A percentile compares a stretch with the other conserved stretches of the same genome.
Evolutionary conservation across 169 alveolate genomes (phyloP).

Genomic region (Perkinsus chesapeaki): DNA sequence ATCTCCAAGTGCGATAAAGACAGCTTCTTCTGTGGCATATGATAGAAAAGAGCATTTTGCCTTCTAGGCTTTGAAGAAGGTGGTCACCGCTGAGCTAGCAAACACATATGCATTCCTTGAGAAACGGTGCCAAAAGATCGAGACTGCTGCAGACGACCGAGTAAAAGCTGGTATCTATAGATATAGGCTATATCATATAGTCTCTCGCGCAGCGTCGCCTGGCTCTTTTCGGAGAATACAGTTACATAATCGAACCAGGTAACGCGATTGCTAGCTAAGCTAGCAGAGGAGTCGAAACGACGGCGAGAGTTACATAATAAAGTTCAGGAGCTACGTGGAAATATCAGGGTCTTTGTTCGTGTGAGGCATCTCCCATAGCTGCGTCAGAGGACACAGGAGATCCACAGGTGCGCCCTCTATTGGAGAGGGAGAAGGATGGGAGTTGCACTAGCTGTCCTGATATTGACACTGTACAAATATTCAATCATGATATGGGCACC

Average conservation of each 20-base stretch:
- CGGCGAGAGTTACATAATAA: conserved; percentile 15
- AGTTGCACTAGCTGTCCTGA: not conserved
- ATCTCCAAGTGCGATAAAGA: not conserved
- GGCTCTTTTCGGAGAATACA: not conserved
- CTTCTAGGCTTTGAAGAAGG: not conserved
- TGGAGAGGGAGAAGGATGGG: conserved; percentile 11
- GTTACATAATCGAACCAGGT: not conserved
- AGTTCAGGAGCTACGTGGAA: conserved; percentile 38
- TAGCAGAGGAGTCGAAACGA: not conserved
- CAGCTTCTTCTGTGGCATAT: not conserved
- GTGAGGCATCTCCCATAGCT: not conserved
- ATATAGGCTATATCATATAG: not conserved
- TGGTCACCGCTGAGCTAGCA: not conserved
- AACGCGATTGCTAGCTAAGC: not conserved
- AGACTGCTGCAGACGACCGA: not conserved
- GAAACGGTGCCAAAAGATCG: not conserved
- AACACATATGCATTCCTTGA: not conserved
- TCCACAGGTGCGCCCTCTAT: conserved; percentile 17
- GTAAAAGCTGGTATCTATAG: not conserved
- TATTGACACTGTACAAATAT: not conserved
- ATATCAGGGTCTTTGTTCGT: conserved; percentile 34
- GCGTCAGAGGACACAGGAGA: not conserved
- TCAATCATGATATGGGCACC: not conserved
- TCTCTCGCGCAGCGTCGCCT: not conserved
- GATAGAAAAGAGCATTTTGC: not conserved